phyloP scores from a whole-genome alignment of 805 yeast species.

The Starmerella bacillaris region DNA sequence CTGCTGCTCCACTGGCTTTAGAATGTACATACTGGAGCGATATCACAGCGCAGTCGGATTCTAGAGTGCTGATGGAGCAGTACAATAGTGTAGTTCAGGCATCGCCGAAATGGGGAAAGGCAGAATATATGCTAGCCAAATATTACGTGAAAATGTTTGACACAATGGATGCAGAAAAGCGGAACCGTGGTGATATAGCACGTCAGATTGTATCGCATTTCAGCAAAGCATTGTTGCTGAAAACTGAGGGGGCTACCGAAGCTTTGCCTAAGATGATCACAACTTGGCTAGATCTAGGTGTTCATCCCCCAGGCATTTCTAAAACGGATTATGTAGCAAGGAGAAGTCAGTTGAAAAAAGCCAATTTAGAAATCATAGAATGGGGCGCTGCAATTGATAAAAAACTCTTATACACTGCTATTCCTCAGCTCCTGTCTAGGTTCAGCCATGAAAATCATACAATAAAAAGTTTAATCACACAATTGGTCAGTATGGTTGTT shows the following conservation, averaged over 20 bases:
- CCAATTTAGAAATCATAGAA: slow-evolving; percentile 7
- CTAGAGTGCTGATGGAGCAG: slow-evolving; percentile 51
- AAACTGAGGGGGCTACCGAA: slow-evolving; percentile 55
- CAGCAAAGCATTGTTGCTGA: slow-evolving; percentile 40
- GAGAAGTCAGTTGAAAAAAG: slow-evolving; percentile 3
- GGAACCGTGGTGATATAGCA: slow-evolving; percentile 30
- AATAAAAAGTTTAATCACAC: slow-evolving; percentile 37
- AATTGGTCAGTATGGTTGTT: slow-evolving; percentile 41
- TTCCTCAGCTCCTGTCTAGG: slow-evolving; percentile 74
- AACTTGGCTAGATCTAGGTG: slow-evolving; percentile 57
- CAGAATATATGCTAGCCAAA: slow-evolving; percentile 61
- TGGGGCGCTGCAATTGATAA: slow-evolving; percentile 10
- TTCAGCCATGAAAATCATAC: slow-evolving; percentile 42
- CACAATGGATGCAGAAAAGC: slow-evolving; percentile 14
- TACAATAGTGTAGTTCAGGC: slow-evolving; percentile 41
- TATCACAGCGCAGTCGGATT: slow-evolving; percentile 62
- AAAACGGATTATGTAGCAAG: slow-evolving; percentile 4
- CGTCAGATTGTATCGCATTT: slow-evolving; percentile 38
- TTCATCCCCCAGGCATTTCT: slow-evolving; percentile 2
- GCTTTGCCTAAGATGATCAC: slow-evolving; percentile 59
- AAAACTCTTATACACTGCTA: slow-evolving; percentile 47
- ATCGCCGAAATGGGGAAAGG: slow-evolving; percentile 52
- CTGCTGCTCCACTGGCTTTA: slow-evolving; percentile 36
- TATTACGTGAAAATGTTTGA: slow-evolving; percentile 66
- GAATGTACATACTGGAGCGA: slow-evolving; percentile 82